Evolutionary conservation across 345 rosid genomes (phyloP).

Genomic region (Physaria fendleri): DNA sequence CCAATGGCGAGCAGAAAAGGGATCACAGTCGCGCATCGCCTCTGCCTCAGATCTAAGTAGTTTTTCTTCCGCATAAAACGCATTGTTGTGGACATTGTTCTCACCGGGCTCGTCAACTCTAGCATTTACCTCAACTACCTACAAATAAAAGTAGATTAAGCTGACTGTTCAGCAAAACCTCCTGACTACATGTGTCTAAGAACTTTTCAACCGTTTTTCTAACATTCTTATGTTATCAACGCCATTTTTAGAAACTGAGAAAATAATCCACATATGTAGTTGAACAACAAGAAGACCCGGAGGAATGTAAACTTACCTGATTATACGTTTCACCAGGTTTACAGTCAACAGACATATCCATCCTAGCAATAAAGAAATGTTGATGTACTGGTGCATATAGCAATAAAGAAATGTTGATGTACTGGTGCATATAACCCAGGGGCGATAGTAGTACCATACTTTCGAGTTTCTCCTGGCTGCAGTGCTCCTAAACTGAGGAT

Average conservation of each 20-base stretch:
- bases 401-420: slow-evolving; percentile 92
- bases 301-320: slow-evolving; percentile 43
- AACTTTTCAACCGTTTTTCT: not conserved
- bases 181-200: slow-evolving; percentile 6
- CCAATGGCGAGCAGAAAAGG: slow-evolving; percentile 84
- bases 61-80: slow-evolving; percentile 84
- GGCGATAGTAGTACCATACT: slow-evolving; percentile 85
- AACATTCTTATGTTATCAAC: not conserved
- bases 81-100: slow-evolving; percentile 77
- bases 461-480: slow-evolving; percentile 82
- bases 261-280: not conserved
- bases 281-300: not conserved
- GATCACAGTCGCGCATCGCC: slow-evolving; percentile 83
- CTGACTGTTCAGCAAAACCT: not conserved
- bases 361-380: slow-evolving; percentile 81
- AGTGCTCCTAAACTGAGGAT: slow-evolving; percentile 89
- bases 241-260: not conserved
- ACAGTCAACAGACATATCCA: slow-evolving; percentile 92
- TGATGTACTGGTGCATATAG: too few species aligned
- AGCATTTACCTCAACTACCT: slow-evolving; percentile 85
- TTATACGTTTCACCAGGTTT: slow-evolving; percentile 83
- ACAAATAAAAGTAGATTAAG: slow-evolving; percentile 9
- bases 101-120: slow-evolving; percentile 75
- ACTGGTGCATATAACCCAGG: slow-evolving; percentile 90
- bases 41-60: slow-evolving; percentile 62